These are phyloP conservation scores for Byssothecium circinans DNA, from an alignment of 2,329 filamentous ascomycete genomes.

Conservation along the genomic window DNA sequence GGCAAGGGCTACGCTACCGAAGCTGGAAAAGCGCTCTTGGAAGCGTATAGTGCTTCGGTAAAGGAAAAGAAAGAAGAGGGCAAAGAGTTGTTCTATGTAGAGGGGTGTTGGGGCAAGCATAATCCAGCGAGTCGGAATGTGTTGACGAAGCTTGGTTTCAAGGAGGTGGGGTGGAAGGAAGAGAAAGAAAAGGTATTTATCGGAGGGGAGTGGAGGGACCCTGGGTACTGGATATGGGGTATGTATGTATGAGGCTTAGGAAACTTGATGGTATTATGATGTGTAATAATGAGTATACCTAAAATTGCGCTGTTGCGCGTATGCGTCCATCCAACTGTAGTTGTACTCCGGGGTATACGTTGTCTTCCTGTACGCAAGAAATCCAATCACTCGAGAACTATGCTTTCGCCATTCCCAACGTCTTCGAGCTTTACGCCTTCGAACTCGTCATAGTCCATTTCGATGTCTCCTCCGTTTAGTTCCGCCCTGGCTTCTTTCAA, in stretches of 20 bases:
- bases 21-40: slow-evolving; percentile 19
- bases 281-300: not conserved
- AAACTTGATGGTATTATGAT: not conserved
- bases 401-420: slow-evolving; percentile 59
- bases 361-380: not conserved
- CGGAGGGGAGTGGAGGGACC: slow-evolving; percentile 26
- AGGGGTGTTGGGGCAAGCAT: slow-evolving; percentile 23
- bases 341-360: not conserved
- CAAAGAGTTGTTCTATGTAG: slow-evolving; percentile 22
- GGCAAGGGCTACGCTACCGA: slow-evolving; percentile 36
- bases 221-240: slow-evolving; percentile 26
- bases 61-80: slow-evolving; percentile 4
- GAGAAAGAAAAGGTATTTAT: slow-evolving; percentile 24
- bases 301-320: not conserved
- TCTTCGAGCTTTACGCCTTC: slow-evolving; percentile 54
- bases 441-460: slow-evolving; percentile 36
- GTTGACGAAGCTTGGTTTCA: slow-evolving; percentile 29
- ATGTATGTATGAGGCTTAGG: slow-evolving; percentile 14
- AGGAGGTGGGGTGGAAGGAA: slow-evolving; percentile 24
- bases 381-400: slow-evolving; percentile 50
- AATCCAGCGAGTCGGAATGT: slow-evolving; percentile 27
- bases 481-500: slow-evolving; percentile 51
- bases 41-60: slow-evolving; percentile 12
- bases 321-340: not conserved
- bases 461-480: slow-evolving; percentile 39